phyloP scores from a whole-genome alignment of 495 filamentous ascomycete genomes.

The Podospora didyma region DNA sequence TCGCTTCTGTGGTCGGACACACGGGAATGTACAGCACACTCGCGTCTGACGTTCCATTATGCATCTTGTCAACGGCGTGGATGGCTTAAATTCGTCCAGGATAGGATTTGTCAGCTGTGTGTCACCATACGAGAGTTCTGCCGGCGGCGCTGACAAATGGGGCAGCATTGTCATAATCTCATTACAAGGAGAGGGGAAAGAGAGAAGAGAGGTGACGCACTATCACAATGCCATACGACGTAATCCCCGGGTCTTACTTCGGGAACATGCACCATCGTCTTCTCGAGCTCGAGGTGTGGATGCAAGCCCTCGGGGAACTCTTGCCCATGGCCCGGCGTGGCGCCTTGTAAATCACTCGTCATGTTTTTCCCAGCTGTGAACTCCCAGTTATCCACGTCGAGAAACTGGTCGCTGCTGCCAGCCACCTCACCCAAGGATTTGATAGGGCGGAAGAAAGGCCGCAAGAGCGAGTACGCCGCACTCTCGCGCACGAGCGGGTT shows the following conservation, averaged over 20 bases:
- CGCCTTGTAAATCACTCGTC: conserved; percentile 64
- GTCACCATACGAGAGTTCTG: neutral
- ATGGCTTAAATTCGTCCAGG: conserved; percentile 42
- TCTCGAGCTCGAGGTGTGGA: conserved; percentile 69
- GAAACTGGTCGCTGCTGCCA: conserved; percentile 18
- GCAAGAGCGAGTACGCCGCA: conserved; percentile 77
- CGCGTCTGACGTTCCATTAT: conserved; percentile 65
- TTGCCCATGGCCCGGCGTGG: conserved; percentile 70
- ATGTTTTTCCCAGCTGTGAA: conserved; percentile 46
- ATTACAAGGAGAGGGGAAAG: neutral
- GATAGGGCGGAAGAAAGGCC: conserved; percentile 71
- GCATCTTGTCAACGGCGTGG: conserved; percentile 78
- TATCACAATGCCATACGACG: conserved; percentile 90
- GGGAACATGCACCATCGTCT: conserved; percentile 78
- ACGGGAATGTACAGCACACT: conserved; percentile 86
- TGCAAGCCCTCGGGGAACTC: conserved; percentile 69
- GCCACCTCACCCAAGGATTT: conserved; percentile 12
- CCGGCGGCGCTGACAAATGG: conserved; percentile 17
- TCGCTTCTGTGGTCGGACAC: conserved; percentile 73
- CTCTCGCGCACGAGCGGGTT: conserved; percentile 71
- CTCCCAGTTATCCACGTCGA: conserved; percentile 43
- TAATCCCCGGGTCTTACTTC: conserved; percentile 77
- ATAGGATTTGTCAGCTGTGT: too few relatives aligned
- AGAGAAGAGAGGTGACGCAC: conserved; percentile 31
- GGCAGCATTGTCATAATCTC: neutral